A percentile compares a stretch with the other conserved stretches of the same genome.
phyloP scores from a whole-genome alignment of 495 filamentous ascomycete species.

The Neohortaea acidophila region DNA sequence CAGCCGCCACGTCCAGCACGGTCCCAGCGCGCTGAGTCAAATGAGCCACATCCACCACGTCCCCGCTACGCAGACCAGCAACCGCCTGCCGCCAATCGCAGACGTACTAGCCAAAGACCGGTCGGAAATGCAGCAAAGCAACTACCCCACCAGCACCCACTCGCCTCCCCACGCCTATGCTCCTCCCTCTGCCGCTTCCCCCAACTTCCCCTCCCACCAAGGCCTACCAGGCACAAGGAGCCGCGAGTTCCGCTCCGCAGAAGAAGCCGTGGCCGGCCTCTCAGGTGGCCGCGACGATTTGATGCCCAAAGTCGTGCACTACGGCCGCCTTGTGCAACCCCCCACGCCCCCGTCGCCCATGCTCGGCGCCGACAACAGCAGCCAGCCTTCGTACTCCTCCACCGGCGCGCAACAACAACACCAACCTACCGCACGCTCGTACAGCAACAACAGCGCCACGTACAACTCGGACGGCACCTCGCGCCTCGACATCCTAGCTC shows the following conservation, averaged over 20 bases:
- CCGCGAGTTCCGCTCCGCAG: constrained; percentile 86
- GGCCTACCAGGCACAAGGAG: constrained; percentile 38
- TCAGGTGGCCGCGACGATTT: constrained; percentile 84
- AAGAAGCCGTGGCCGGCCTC: constrained; percentile 81
- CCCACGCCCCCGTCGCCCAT: constrained; percentile 85
- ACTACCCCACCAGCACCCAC: constrained; percentile 30
- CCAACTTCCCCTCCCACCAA: constrained; percentile 39
- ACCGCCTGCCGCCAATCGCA: constrained; percentile 82
- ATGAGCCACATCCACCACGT: constrained; percentile 88
- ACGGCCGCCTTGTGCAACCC: constrained; percentile 76
- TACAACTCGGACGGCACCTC: constrained; percentile 1
- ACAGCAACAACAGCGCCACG: no score
- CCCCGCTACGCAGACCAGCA: constrained; percentile 75
- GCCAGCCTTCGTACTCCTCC: not conserved
- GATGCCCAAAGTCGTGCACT: constrained; percentile 84
- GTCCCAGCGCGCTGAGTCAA: constrained; percentile 69
- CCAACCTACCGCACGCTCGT: not conserved
- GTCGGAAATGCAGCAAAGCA: constrained; percentile 38
- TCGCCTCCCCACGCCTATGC: constrained; percentile 53
- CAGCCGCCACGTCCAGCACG: constrained; percentile 69
- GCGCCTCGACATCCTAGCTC: constrained; percentile 24
- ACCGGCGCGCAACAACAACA: constrained; percentile 5
- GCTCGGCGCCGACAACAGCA: constrained; percentile 13
- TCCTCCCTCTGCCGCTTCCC: constrained; percentile 59
- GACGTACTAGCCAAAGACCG: constrained; percentile 82